Base-by-base conservation (phyloP, 345 rosid species). In the Ceriops decandra region DNA sequence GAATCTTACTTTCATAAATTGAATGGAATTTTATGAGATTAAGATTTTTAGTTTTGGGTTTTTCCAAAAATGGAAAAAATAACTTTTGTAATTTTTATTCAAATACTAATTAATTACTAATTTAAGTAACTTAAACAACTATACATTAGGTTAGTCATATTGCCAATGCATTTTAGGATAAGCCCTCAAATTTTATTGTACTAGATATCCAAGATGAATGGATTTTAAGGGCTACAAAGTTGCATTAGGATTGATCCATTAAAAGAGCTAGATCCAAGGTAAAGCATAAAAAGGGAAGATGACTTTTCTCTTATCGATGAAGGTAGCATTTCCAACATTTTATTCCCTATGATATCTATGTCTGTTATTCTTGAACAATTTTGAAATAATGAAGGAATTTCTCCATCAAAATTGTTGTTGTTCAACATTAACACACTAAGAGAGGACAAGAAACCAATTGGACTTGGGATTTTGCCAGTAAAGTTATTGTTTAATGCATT, bases 401-500 rank as follows among this genome's bases (percentile, higher is more conserved):
- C 57, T 15, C 27, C 27, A 53, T 21, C 22, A 21, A 53, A 13
- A 21, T 53, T n/a, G 28, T 21, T 53, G 26, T 53, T 21, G 0
- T 26, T 53, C 5, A 53, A 53, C 13, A 21, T 6, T 11, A 21
- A 11, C 27, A 53, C 57, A 21, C 57, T 53, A 5, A 53, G 27
- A n/a, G 27, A 53, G 11, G 28, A 24, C 15, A 53, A 0, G n/a
- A 53, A 11, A 53, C 27, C 57, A 53, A 53, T 7, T 53, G 15
- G 7, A 53, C 57, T 53, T 21, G 71, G 66, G n/a, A 72, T 57
- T 2, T 31, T 21, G 22, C 76, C 76, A 22, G 24, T 22, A 22
- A 22, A 20, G n/a, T 36, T 59, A 33, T 72, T 72, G 70, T 47
- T 33, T 8, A 60, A 66, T 11, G 60, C 38, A 58, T 72, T 70